Base-by-base conservation (phyloP, 345 rosid species). In the Linum lewisii region DNA sequence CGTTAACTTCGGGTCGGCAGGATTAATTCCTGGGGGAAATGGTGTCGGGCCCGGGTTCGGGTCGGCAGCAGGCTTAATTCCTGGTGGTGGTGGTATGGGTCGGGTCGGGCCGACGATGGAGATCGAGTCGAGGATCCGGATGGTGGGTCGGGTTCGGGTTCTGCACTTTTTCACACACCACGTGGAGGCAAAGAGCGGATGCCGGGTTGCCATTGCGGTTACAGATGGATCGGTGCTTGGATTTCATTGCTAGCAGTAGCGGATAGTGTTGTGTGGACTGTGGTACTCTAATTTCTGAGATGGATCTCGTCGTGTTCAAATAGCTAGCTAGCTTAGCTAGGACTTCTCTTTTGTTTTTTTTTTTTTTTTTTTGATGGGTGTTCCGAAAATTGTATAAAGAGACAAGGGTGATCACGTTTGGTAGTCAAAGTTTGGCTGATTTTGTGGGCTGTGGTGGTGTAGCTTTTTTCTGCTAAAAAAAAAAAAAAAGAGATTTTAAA, bases 221-320 rank as follows among this genome's bases (percentile, higher is more conserved):
- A 76, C 68, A 49, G 97, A 85, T 67, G 99, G 99, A 57, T 79
- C 97, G 57, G 96, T 94, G 19, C 72, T 94, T 57, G 96, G 95
- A 16, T 85, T 90, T 55, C 96, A 80, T 42, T 91, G 98, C 77
- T 91, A 75, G 69, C 61, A 42, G 47, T 10, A 1, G 47, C 47
- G 13, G 47, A 29, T 29, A 29, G 34, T 4, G 3, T 26, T 2
- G 6, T 26, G 7, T n/a, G n/a, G n/a, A n/a, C n/a, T n/a, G n/a
- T n/a, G n/a, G n/a, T n/a, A n/a, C 47, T 42, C 13, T 42, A 5
- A 34, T 34, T 34, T 34, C 38, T 34, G n/a, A n/a, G n/a, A n/a
- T n/a, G n/a, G n/a, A n/a, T 42, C 47, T 42, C 14, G 15, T 7
- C 47, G 4, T 9, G 15, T 42, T 11, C 3, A 1, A 7, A 7